Base-by-base conservation (phyloP, 208 protist species). In the Acanthamoeba healyi region DNA sequence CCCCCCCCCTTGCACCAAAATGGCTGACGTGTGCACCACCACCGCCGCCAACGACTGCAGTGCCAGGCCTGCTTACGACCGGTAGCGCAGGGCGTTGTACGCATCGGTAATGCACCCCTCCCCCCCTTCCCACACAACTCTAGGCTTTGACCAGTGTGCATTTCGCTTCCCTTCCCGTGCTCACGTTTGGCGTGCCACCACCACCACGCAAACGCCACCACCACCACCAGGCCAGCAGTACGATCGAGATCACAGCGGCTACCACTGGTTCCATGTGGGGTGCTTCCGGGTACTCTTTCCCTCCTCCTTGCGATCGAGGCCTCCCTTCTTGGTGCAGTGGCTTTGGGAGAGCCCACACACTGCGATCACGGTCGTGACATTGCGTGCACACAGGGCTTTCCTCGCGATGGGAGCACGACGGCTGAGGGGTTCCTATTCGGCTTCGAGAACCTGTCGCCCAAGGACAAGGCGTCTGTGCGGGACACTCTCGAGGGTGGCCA, bases 211-310 rank as follows among this genome's bases (percentile, higher is more conserved):
- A n/a, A n/a, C n/a, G n/a, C n/a, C n/a, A n/a, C n/a, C n/a, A 56
- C 14, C 14, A 22, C 1, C 26, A 22, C 3, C 40, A 81, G 88
- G 88, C 26, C 58, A 93, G 67, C 88, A 93, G 38, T 93, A 93
- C 67, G 65, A 93, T 29, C 61, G 88, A 0, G 88, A 93, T 63
- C 88, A 93, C 88, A 93, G 88, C 29, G 88, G 88, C 67, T 93
- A 93, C 42, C 36, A 36, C 63, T 93, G 42, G 40, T 93, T 82
- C 63, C 88, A 93, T 26, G 24, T 93, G 36, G 14, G 2, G 6
- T 93, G 87, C 63, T 93, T 93, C 65, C 36, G 14, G 22, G 88
- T 93, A 81, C 29, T 4, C 40, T 6, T 14, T 72, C 32, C 26
- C 44, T 38, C 36, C 32, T 36, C 10, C 32, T 2, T 26, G 40